phyloP scores from a whole-genome alignment of 257 asterid species.

The Salvia hispanica region DNA sequence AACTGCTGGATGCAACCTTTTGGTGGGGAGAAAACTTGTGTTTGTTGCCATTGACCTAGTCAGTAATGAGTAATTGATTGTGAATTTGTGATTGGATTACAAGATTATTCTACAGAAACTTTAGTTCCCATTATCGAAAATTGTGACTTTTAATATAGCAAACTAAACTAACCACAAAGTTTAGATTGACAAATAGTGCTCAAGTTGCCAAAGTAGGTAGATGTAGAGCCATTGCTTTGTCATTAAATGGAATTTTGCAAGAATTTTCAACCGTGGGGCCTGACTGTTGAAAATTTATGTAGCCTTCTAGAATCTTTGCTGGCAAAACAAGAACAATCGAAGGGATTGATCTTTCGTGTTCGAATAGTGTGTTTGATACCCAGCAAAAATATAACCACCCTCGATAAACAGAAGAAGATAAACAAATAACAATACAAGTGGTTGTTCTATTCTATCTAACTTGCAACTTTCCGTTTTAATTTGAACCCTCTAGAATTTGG shows the following conservation, averaged over 20 bases:
- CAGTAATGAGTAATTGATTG: not conserved
- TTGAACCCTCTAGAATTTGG: too few species aligned
- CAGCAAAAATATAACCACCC: too few species aligned
- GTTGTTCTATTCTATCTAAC: not conserved
- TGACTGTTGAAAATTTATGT: not conserved
- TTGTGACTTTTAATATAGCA: not conserved
- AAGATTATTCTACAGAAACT: not conserved
- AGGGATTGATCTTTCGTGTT: not conserved
- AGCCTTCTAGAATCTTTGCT: slow-evolving; percentile 21
- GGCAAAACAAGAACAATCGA: slow-evolving; percentile 10
- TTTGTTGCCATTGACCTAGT: slow-evolving; percentile 11
- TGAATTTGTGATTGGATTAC: slow-evolving; percentile 17
- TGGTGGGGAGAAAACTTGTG: not conserved
- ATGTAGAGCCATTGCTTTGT: not conserved
- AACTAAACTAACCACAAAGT: not conserved
- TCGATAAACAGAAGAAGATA: too few species aligned
- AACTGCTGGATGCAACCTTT: not conserved
- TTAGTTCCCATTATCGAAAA: not conserved
- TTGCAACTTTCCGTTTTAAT: not conserved
- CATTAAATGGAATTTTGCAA: not conserved
- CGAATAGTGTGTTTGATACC: not conserved
- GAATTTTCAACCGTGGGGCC: slow-evolving; percentile 19
- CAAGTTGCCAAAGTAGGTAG: not conserved
- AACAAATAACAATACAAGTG: not conserved
- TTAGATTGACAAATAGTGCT: slow-evolving; percentile 6